Evolutionary conservation across 345 rosid species (phyloP), one percentile per base, ranked within the genome.

Genomic region (Euphorbia lathyris): DNA sequence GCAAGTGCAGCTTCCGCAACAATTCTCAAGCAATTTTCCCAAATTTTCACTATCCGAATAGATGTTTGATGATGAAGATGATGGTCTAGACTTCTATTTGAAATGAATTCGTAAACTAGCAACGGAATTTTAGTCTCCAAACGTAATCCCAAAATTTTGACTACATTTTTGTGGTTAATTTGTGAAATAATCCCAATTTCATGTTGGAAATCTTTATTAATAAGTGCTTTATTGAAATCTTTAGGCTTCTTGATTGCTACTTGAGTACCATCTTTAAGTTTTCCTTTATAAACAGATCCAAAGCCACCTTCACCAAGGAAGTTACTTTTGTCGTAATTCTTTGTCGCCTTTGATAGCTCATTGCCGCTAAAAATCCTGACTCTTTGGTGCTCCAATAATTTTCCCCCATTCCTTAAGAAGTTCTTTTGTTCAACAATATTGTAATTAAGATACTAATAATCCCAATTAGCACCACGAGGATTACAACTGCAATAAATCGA

Each of bases 1-100:
- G 83, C 83, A n/a, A 42, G 68, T 0, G 80, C 79, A n/a, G 51
- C 68, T 51, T 80, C 83, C 13, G 72, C 38, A 0, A 71, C 80
- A 0, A 80, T 70, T 56, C 65, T 66, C 1, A 73, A 70, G 2
- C 71, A 70, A 34, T 22, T 74, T 65, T 43, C 48, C 83, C 81
- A 77, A 10, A 2, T 32, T 32, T 72, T 25, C 12, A 9, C 58
- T 14, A 80, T 3, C 26, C 19, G 5, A 0, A 23, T 29, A 9
- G 80, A 66, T 17, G 27, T 66, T 29, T 67, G 70, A 11, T 58
- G 67, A 63, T 73, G 76, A 6, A 77, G 50, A 45, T 74, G 78
- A 3, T 67, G 55, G 38, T 1, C 73, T 1, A 76, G 75, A 9
- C 66, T 70, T 50, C 76, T 78, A 57, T 76, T 76, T 7, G 81